A percentile compares a stretch with the other conserved stretches of the same genome.
Evolutionary conservation across 2,329 filamentous ascomycete genomes (phyloP).

Genomic region (Fusarium verticillioides): DNA sequence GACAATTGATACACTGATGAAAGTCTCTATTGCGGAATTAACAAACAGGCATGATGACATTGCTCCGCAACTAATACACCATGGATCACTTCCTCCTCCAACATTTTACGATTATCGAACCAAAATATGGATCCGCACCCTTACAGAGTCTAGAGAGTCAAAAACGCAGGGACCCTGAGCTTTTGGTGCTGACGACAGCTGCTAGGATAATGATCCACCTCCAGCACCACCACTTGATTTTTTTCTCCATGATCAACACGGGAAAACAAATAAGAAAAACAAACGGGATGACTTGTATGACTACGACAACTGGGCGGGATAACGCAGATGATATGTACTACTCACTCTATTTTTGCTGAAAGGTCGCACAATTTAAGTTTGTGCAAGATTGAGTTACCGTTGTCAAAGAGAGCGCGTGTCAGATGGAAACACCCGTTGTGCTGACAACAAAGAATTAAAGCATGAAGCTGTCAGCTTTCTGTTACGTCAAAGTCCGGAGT

Average conservation of each 20-base stretch:
- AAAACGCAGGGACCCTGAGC: slow-evolving; percentile 26
- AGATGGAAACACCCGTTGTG: slow-evolving; percentile 18
- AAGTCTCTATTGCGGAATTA: slow-evolving; percentile 17
- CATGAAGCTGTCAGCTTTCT: slow-evolving; percentile 18
- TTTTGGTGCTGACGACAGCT: slow-evolving; percentile 42
- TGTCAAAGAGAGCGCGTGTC: slow-evolving; percentile 5
- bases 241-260: slow-evolving; percentile 20
- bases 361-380: not conserved
- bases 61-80: slow-evolving; percentile 4
- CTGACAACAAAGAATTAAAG: slow-evolving; percentile 20
- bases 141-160: not conserved
- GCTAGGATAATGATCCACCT: slow-evolving; percentile 24
- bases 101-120: not conserved
- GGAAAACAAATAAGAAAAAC: slow-evolving; percentile 8
- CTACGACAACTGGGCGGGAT: not conserved
- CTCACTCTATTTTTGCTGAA: not conserved
- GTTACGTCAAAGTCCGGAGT: not conserved
- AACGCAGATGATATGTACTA: not conserved
- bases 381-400: slow-evolving; percentile 21
- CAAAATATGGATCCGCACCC: slow-evolving; percentile 16
- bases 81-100: not conserved
- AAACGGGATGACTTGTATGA: not conserved
- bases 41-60: slow-evolving; percentile 21
- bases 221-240: slow-evolving; percentile 26
- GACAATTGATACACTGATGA: not conserved